Evolutionary conservation across 2,329 filamentous ascomycete genomes (phyloP), one percentile per base, ranked within the genome.

Genomic region (Allantophomopsis cytisporea): DNA sequence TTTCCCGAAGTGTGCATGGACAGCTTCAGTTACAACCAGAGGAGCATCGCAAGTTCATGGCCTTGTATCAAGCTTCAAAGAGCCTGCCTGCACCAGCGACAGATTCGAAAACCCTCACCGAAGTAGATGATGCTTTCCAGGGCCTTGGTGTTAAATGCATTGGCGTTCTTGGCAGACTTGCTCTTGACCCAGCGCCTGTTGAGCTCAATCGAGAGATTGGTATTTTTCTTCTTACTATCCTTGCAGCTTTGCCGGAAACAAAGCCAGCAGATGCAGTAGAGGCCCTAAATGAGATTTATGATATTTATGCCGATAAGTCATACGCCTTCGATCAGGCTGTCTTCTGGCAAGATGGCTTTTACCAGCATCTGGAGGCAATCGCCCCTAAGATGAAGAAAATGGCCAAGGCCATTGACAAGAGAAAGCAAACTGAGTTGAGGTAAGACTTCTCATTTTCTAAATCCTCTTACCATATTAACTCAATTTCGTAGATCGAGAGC

Each of bases 251-350:
- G 14, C 71, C 74, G 5, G 60, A 67, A 35, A 69, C 68, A 1
- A 63, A 72, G 2, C 57, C 66, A 2, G 76, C 74, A 2, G 73
- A 80, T 35, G 64, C 65, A 5, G 66, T 82, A 23, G 77, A 82
- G 58, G 72, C 74, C 13, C 59, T 82, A 34, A 74, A 81, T 56
- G 74, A 80, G 54, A 45, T 83, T 14, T 79, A 80, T 47, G 78
- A 82, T 47, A 66, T 83, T 7, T 83, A 82, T 56, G 71, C 67
- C 18, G 73, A 82, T 51, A 73, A 76, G 54, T 64, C 62, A 11
- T 65, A 62, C 39, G 60, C 65, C 10, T 77, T 69, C 51, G 78
- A 82, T 52, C 62, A 60, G 41, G 65, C 69, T 18, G 76, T 82
- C 2, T 83, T 81, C 56, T 80, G 76, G 71, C 66, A 66, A 47